Base-by-base conservation (phyloP, 352 stramenopile species). In the Phytophthora sansomeana region DNA sequence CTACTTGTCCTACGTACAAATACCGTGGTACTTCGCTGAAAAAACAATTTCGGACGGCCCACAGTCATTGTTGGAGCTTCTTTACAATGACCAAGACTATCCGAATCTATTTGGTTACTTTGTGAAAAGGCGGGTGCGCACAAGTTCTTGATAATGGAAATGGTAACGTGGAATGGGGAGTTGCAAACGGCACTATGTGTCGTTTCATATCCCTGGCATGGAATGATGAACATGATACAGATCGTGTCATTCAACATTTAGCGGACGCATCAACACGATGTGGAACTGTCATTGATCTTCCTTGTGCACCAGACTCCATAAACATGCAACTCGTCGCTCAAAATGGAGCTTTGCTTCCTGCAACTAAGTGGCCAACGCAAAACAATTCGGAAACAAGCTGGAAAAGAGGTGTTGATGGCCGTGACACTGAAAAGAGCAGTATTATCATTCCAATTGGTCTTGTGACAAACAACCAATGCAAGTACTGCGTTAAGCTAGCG, bases 391-490 rank as follows among this genome's bases (percentile, higher is more conserved):
- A 44, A 44, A 44, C 38, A n/a, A n/a, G n/a, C n/a, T n/a, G n/a
- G n/a, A n/a, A n/a, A n/a, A n/a, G n/a, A n/a, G n/a, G n/a, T n/a
- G n/a, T n/a, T n/a, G n/a, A n/a, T n/a, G 36, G 36, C 17, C 36
- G 14, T 42, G 2, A 19, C 17, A 42, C 36, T 7, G 17, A 48
- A 26, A 48, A 48, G 41, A 30, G 41, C 41, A 48, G 41, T 19
- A 48, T 48, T 48, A 30, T 48, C n/a, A 48, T 48, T 48, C 41
- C 41, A 10, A 16, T 48, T 30, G 41, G 41, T 7, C n/a, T 48
- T 26, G 21, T 48, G 6, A 19, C 7, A 21, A 26, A 48, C n/a
- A 48, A 48, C 17, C 41, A 48, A 30, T 5, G 16, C 41, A 48
- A 48, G 5, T 48, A 44, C 21, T 4, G 6, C 41, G 11, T 30